Conservation (phyloP, 2,329 filamentous ascomycete species). For the Trichoderma semiorbis region DNA sequence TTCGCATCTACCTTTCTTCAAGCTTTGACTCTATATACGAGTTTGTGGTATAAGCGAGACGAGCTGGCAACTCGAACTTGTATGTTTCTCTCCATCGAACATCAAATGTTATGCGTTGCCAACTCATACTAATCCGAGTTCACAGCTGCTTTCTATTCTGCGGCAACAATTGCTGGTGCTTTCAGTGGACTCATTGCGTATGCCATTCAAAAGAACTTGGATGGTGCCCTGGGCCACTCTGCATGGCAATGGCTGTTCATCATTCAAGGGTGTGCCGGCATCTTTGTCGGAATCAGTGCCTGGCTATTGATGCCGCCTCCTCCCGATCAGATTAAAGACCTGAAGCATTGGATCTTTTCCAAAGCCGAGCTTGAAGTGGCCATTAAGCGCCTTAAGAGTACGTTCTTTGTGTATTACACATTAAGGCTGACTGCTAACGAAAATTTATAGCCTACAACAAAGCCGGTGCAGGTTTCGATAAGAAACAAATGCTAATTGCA, state of each 20-base stretch:
- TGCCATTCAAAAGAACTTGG: neutral
- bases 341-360: neutral
- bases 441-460: neutral
- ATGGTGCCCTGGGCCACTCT: neutral
- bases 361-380: neutral
- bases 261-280: constrained; percentile 1
- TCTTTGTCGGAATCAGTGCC: neutral
- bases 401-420: neutral
- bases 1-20: constrained; percentile 1
- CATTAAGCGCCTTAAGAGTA: neutral
- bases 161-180: neutral
- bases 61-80: neutral
- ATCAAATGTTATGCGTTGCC: neutral
- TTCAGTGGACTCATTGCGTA: neutral
- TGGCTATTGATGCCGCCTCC: neutral
- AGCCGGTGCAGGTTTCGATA: neutral
- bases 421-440: neutral
- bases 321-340: neutral
- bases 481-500: neutral
- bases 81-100: neutral
- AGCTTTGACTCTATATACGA: neutral
- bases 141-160: neutral
- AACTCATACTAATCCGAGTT: neutral
- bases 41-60: constrained; percentile 1
- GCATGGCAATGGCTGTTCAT: constrained; percentile 8